A percentile compares a stretch with the other conserved stretches of the same genome.
Evolutionary conservation across 768 basidiomycete species (phyloP).

Genomic region (Lactifluus volemus): DNA sequence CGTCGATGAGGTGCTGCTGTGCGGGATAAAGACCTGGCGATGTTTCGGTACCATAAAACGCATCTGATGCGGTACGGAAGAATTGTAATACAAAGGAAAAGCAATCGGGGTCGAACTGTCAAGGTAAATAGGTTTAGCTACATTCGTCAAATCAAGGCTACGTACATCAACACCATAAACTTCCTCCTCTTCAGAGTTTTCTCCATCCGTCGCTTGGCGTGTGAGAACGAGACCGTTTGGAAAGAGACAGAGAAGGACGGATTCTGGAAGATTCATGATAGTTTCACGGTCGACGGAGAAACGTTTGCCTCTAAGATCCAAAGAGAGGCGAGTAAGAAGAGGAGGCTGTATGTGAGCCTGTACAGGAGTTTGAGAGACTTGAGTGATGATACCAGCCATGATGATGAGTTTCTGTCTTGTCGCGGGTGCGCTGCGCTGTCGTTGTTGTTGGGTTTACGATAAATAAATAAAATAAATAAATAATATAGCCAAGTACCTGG

Average conservation of each 20-base stretch:
- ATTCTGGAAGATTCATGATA: conserved; percentile 97
- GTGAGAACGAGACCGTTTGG: conserved; percentile 95
- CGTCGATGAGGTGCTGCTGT: conserved; percentile 72
- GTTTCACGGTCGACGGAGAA: conserved; percentile 96
- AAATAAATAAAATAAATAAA: neutral
- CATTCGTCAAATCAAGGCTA: conserved; percentile 22
- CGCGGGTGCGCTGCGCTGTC: neutral
- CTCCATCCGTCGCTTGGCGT: conserved; percentile 73
- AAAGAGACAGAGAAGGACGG: conserved; percentile 90
- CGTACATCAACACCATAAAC: conserved; percentile 94
- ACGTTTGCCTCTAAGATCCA: conserved; percentile 85
- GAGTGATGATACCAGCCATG: conserved; percentile 40
- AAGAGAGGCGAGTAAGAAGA: conserved; percentile 77
- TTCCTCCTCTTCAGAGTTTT: conserved; percentile 76
- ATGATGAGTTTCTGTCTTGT: neutral
- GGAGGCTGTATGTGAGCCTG: conserved; percentile 76
- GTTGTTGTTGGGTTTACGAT: too few species aligned
- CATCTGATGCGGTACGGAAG: conserved; percentile 80
- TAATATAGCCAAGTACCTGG: neutral
- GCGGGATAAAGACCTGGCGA: conserved; percentile 67
- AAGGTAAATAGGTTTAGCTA: conserved; percentile 13
- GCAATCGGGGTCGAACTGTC: conserved; percentile 93
- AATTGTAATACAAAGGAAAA: conserved; percentile 90
- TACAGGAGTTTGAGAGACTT: conserved; percentile 51
- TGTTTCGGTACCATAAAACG: conserved; percentile 81